Conservation (phyloP, 2,329 filamentous ascomycete genomes). For the Colletotrichum acutatum region DNA sequence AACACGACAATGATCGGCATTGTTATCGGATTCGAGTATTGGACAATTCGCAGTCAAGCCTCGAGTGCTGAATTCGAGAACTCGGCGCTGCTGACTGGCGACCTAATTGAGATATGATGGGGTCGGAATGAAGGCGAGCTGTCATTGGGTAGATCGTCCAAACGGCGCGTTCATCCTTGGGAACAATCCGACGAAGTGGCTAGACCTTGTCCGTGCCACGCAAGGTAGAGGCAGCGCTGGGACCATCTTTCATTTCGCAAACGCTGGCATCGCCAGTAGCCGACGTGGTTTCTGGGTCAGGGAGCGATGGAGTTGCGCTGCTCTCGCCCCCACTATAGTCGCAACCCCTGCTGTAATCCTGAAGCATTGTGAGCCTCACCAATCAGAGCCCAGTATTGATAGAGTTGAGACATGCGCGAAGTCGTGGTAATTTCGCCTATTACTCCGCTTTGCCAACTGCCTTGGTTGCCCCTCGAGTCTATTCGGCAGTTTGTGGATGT, state of each 20-base stretch:
- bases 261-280: not conserved
- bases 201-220: constrained; percentile 25
- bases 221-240: constrained; percentile 6
- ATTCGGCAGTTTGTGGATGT: constrained; percentile 21
- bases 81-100: not conserved
- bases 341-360: constrained; percentile 14
- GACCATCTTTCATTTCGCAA: constrained; percentile 24
- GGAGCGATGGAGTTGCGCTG: not conserved
- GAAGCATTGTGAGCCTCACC: constrained; percentile 15
- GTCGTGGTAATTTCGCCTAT: constrained; percentile 22
- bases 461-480: not conserved
- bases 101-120: not conserved
- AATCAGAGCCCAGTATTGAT: constrained; percentile 12
- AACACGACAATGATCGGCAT: not conserved
- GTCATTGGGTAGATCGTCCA: constrained; percentile 29
- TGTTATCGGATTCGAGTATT: not conserved
- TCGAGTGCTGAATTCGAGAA: not conserved
- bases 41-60: not conserved
- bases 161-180: constrained; percentile 24
- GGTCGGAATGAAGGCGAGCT: constrained; percentile 8
- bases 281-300: not conserved
- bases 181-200: constrained; percentile 18
- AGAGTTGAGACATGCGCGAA: constrained; percentile 26
- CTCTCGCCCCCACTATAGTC: not conserved
- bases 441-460: constrained; percentile 20